Conservation (phyloP, 148 eudicot species). For the Talinum fruticosum region DNA sequence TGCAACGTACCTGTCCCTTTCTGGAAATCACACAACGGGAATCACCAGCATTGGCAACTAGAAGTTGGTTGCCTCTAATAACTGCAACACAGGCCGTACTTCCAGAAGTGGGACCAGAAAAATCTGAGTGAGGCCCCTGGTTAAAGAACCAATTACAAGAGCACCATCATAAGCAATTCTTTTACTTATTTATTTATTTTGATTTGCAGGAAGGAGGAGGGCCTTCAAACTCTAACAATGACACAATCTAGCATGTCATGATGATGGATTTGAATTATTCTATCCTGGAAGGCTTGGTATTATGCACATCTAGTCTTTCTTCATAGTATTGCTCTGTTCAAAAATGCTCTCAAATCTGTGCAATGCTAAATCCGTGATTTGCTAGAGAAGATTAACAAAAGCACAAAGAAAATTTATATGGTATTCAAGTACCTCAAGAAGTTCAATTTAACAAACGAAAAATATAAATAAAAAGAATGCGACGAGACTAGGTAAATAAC, state of each 20-base stretch:
- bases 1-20: conserved; percentile 76
- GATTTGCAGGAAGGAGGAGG: too few relatives aligned
- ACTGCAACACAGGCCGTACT: conserved; percentile 93
- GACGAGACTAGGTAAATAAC: not conserved
- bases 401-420: not conserved
- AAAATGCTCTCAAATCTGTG: not conserved
- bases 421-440: not conserved
- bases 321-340: not conserved
- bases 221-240: not conserved
- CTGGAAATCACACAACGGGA: conserved; percentile 96
- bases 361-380: not conserved
- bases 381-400: not conserved
- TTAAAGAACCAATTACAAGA: conserved; percentile 9
- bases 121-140: conserved; percentile 99
- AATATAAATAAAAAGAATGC: not conserved
- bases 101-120: conserved; percentile 96
- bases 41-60: conserved; percentile 99
- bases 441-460: not conserved
- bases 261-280: not conserved
- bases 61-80: conserved; percentile 61
- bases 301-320: not conserved
- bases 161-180: not conserved
- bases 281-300: not conserved
- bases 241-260: not conserved
- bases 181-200: too few relatives aligned